phyloP scores from a whole-genome alignment of 129 eudicot species.

The Arctium lappa region DNA sequence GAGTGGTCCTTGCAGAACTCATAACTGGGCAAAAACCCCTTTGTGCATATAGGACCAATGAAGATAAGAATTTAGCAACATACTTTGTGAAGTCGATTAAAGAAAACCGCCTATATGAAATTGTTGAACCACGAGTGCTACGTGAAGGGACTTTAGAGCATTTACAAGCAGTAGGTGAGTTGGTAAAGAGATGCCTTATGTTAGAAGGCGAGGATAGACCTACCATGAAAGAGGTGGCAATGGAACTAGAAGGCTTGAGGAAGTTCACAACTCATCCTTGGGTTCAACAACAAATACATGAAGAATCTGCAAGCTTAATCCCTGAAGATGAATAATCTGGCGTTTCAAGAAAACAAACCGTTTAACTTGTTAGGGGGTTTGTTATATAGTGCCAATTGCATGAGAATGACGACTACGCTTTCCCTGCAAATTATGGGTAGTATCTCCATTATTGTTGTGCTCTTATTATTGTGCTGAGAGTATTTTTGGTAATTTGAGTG shows the following conservation, averaged over 20 bases:
- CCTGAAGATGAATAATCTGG: slow-evolving; percentile 5
- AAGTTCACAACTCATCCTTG: slow-evolving; percentile 43
- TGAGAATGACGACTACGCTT: no score
- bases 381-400: no score
- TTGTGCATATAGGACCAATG: slow-evolving; percentile 12
- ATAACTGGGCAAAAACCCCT: slow-evolving; percentile 40
- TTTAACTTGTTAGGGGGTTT: not conserved
- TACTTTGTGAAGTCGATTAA: slow-evolving; percentile 37
- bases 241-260: slow-evolving; percentile 47
- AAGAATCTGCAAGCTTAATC: slow-evolving; percentile 27
- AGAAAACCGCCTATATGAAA: slow-evolving; percentile 32
- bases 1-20: slow-evolving; percentile 56
- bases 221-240: slow-evolving; percentile 53
- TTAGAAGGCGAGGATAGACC: slow-evolving; percentile 46
- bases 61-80: slow-evolving; percentile 36
- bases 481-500: not conserved
- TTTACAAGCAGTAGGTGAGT: slow-evolving; percentile 27
- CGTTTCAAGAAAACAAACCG: slow-evolving; percentile 2
- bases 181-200: slow-evolving; percentile 40
- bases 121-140: slow-evolving; percentile 40
- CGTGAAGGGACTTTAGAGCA: slow-evolving; percentile 42
- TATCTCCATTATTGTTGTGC: no score
- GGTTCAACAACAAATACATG: slow-evolving; percentile 17
- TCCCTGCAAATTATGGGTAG: no score
- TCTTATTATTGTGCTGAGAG: not conserved